phyloP scores from a whole-genome alignment of 225 moss, liverwort and hornwort species.

The Thuidium tamariscinum region DNA sequence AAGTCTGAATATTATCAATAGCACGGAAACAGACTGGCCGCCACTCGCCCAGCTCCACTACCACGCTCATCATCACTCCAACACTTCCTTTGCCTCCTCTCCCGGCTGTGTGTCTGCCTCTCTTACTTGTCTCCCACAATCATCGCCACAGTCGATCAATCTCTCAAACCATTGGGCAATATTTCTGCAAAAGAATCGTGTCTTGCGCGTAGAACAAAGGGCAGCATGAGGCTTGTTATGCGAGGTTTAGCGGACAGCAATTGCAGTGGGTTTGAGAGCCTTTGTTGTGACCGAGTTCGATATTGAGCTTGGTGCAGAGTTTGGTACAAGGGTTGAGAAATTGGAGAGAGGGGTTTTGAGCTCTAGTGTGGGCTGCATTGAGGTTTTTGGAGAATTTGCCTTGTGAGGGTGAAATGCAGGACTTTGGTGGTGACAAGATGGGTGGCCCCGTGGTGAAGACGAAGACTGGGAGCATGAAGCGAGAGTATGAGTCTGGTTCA shows the following conservation, averaged over 20 bases:
- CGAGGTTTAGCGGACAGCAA: neutral
- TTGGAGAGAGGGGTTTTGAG: neutral
- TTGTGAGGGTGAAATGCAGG: neutral
- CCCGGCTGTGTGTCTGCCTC: neutral
- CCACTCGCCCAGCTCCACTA: neutral
- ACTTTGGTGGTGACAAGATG: neutral
- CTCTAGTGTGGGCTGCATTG: neutral
- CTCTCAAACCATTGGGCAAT: neutral
- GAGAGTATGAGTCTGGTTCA: neutral
- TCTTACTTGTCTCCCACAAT: neutral
- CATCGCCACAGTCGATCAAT: neutral
- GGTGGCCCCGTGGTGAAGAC: neutral
- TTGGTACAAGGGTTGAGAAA: neutral
- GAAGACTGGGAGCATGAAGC: neutral
- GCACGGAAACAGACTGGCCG: constrained; percentile 2
- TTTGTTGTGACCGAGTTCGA: neutral
- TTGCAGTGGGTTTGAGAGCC: neutral
- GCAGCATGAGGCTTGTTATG: neutral
- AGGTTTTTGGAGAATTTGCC: neutral
- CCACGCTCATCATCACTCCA: neutral
- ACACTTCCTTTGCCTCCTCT: neutral
- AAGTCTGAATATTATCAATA: neutral
- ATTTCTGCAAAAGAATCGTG: too few relatives aligned
- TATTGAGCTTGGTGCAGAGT: neutral
- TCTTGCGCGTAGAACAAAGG: neutral